Conservation (phyloP, 2,329 filamentous ascomycete genomes). For the Amauroascus verrucosus region DNA sequence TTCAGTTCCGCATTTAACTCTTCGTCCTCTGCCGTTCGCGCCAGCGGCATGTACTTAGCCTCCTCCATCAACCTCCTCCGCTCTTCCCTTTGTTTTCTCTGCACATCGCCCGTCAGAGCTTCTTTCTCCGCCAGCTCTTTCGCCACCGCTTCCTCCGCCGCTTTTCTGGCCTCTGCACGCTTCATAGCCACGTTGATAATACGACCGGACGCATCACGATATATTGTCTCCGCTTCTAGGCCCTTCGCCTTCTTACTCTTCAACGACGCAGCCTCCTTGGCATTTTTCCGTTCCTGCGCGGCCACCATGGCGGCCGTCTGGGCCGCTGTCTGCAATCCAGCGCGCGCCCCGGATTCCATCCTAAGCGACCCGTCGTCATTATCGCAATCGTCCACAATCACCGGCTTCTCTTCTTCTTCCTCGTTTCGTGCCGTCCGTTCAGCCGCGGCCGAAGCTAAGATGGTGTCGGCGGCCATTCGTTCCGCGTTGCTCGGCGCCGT, state of each 20-base stretch:
- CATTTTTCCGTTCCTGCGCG: conserved; percentile 48
- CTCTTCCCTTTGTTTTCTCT: conserved; percentile 56
- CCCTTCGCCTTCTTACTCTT: background rate
- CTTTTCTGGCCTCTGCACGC: conserved; percentile 72
- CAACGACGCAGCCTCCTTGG: conserved; percentile 32
- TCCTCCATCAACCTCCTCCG: conserved; percentile 62
- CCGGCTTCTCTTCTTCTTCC: conserved; percentile 39
- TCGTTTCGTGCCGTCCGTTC: conserved; percentile 48
- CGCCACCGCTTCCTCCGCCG: conserved; percentile 58
- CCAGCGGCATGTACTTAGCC: conserved; percentile 70
- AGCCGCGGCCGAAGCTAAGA: conserved; percentile 60
- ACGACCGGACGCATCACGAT: conserved; percentile 88
- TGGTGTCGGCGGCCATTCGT: conserved; percentile 63
- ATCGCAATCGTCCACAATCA: conserved; percentile 30
- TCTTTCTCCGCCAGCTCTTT: conserved; percentile 58
- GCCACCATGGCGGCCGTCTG: conserved; percentile 63
- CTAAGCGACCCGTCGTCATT: conserved; percentile 39
- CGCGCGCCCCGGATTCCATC: conserved; percentile 81
- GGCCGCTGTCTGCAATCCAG: conserved; percentile 74
- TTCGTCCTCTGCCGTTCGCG: conserved; percentile 70
- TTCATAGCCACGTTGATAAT: conserved; percentile 89
- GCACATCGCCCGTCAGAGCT: conserved; percentile 73
- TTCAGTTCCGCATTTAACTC: conserved; percentile 77
- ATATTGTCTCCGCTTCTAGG: conserved; percentile 31
- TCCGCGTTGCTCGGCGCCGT: conserved; percentile 39